Evolutionary conservation across 2,329 filamentous ascomycete species (phyloP).

Genomic region (Albifimbria verrucaria): DNA sequence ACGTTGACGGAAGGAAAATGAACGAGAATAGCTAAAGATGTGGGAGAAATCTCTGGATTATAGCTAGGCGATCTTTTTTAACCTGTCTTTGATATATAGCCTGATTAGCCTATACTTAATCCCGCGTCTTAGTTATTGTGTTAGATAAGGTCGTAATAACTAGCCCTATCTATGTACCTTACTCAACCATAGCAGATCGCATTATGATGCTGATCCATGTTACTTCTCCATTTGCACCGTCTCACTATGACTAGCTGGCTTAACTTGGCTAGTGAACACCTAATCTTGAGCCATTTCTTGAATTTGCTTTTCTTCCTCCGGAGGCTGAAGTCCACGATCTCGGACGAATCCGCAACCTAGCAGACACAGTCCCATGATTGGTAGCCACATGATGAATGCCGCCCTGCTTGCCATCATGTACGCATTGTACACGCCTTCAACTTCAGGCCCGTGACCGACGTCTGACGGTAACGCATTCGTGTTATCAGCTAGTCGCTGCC

Average conservation of each 20-base stretch:
- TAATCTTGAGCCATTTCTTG: background rate
- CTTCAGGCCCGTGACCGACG: background rate
- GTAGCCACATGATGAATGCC: constrained; percentile 1
- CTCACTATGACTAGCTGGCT: background rate
- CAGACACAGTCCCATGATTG: background rate
- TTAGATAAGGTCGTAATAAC: no score
- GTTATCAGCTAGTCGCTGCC: background rate
- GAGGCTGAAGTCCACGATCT: constrained; percentile 1
- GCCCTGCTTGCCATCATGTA: constrained; percentile 1
- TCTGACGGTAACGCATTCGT: background rate
- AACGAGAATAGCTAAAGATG: background rate
- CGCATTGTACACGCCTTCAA: background rate
- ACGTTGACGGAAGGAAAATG: background rate
- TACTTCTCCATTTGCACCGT: background rate
- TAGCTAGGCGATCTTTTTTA: background rate
- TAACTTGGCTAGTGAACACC: background rate
- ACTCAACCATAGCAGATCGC: no score
- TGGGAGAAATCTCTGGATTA: background rate
- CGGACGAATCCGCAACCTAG: background rate
- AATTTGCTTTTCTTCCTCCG: background rate
- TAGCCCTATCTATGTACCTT: no score
- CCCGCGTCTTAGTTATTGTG: no score
- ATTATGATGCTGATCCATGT: no score
- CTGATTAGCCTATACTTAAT: no score
- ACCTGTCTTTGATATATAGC: background rate